Evolutionary conservation across 2,329 filamentous ascomycete genomes (phyloP).

Genomic region (Colletotrichum sp.): DNA sequence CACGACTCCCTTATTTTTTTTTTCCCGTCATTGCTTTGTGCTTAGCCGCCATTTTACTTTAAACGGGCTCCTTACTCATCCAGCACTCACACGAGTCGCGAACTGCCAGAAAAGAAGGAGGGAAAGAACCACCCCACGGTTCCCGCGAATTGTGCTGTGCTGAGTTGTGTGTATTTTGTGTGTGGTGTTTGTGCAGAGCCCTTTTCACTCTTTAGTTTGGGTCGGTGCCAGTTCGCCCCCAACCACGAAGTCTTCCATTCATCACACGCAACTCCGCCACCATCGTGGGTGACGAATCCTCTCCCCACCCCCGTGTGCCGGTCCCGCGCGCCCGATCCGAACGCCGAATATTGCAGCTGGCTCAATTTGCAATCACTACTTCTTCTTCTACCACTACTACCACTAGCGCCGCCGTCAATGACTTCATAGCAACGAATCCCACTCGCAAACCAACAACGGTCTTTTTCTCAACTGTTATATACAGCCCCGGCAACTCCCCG

Average conservation of each 20-base stretch:
- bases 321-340: not conserved
- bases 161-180: not conserved
- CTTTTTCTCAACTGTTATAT: constrained; percentile 3
- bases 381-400: not conserved
- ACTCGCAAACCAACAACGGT: not conserved
- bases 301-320: constrained; percentile 13
- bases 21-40: not conserved
- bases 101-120: not conserved
- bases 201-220: not conserved
- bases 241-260: not conserved
- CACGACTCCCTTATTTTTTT: not conserved
- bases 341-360: not conserved
- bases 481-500: not conserved
- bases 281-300: constrained; percentile 19
- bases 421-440: constrained; percentile 5
- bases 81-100: not conserved
- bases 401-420: constrained; percentile 7
- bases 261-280: constrained; percentile 17
- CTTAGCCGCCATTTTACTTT: not conserved
- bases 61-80: constrained; percentile 8
- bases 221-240: constrained; percentile 2
- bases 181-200: not conserved
- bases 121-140: not conserved
- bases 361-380: not conserved
- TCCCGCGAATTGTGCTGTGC: not conserved